A percentile compares a stretch with the other conserved stretches of the same genome.
Evolutionary conservation across 768 basidiomycete genomes (phyloP).

Genomic region (Agaricus blazei): DNA sequence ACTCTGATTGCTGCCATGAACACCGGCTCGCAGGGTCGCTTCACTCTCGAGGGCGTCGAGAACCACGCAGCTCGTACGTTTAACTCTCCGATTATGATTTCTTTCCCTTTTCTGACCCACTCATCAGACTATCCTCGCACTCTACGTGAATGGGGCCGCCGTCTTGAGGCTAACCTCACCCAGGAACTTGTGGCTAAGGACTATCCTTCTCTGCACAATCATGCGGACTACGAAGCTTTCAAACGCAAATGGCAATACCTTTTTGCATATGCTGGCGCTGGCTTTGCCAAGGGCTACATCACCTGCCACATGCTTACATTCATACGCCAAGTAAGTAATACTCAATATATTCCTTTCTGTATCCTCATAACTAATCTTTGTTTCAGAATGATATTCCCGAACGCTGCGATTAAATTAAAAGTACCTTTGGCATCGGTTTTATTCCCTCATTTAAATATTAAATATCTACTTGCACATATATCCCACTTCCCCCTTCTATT

Average conservation of each 20-base stretch:
- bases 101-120: neutral
- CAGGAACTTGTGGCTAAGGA: slow-evolving; percentile 54
- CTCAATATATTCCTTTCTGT: neutral
- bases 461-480: slow-evolving; percentile 2
- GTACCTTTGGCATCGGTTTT: neutral
- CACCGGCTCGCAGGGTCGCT: slow-evolving; percentile 62
- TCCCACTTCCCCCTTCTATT: neutral
- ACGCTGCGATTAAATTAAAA: slow-evolving; percentile 37
- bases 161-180: slow-evolving; percentile 61
- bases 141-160: slow-evolving; percentile 84
- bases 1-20: slow-evolving; percentile 73
- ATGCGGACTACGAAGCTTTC: slow-evolving; percentile 60
- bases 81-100: neutral
- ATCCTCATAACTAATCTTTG: neutral
- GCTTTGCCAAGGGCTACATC: slow-evolving; percentile 77
- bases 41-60: slow-evolving; percentile 80
- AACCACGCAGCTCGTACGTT: slow-evolving; percentile 76
- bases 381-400: slow-evolving; percentile 46
- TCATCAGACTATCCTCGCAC: slow-evolving; percentile 78
- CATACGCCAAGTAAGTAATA: slow-evolving; percentile 49
- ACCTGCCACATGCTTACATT: slow-evolving; percentile 81
- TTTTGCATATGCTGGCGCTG: slow-evolving; percentile 77
- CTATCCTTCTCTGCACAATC: slow-evolving; percentile 55
- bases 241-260: slow-evolving; percentile 82
- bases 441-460: neutral